A percentile compares a stretch with the other conserved stretches of the same genome.
These are phyloP conservation scores for Auxenochlorella pyrenoidosa DNA, from an alignment of 139 green algal genomes.

Conservation along the genomic window DNA sequence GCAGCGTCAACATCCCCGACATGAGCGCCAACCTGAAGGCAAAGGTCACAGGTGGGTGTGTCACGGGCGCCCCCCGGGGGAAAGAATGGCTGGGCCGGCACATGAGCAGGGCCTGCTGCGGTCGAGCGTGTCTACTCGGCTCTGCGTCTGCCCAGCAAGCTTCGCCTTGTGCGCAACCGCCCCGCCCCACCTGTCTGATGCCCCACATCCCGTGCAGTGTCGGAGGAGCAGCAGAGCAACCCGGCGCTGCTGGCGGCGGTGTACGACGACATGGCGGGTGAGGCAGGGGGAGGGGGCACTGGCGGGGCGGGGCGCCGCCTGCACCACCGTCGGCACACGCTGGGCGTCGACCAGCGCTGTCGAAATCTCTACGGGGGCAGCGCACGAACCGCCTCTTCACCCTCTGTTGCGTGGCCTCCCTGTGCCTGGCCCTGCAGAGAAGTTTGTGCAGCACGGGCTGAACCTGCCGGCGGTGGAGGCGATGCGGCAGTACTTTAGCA, in stretches of 20 bases:
- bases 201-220: not conserved
- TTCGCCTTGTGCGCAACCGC: no score
- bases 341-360: no score
- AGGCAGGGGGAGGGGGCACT: no score
- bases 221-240: conserved; percentile 40
- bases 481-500: conserved; percentile 48
- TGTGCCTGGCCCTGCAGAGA: not conserved
- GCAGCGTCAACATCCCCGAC: conserved; percentile 42
- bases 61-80: no score
- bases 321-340: no score
- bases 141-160: not conserved
- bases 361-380: no score
- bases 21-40: conserved; percentile 47
- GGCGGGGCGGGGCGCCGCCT: no score
- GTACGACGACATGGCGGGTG: conserved; percentile 50
- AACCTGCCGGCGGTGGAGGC: conserved; percentile 49
- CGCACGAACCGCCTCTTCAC: no score
- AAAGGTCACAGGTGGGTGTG: conserved; percentile 36
- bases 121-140: no score
- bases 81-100: no score
- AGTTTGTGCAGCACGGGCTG: conserved; percentile 45
- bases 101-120: no score
- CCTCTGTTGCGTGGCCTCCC: no score
- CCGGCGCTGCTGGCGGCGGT: conserved; percentile 38
- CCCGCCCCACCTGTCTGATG: not conserved